phyloP scores from a whole-genome alignment of 345 rosid species.

The Salix caprea region DNA sequence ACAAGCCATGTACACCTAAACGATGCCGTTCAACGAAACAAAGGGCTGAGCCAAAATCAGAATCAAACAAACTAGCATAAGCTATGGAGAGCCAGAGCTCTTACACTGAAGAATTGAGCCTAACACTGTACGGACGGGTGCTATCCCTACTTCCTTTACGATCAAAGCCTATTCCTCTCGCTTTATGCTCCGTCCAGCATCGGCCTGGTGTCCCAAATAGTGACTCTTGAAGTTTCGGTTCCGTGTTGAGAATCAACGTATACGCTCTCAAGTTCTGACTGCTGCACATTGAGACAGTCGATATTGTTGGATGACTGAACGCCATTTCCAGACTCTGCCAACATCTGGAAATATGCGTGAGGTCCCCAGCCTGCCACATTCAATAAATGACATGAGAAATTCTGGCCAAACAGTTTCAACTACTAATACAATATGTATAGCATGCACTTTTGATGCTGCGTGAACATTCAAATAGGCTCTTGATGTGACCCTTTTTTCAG shows the following conservation, averaged over 20 bases:
- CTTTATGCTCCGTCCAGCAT: slow-evolving; percentile 27
- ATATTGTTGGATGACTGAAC: slow-evolving; percentile 27
- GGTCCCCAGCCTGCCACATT: slow-evolving; percentile 86
- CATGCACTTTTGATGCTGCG: background rate
- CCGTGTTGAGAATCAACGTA: slow-evolving; percentile 43
- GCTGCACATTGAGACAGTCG: slow-evolving; percentile 29
- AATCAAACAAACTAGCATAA: background rate
- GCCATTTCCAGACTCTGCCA: slow-evolving; percentile 53
- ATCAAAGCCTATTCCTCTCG: background rate
- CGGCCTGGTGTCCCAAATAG: slow-evolving; percentile 37
- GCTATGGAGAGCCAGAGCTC: background rate
- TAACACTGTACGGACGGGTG: background rate
- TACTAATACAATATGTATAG: background rate
- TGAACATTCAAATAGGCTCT: background rate
- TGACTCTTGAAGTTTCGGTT: slow-evolving; percentile 29
- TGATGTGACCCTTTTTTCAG: background rate
- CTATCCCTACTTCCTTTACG: slow-evolving; percentile 2
- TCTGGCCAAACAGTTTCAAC: background rate
- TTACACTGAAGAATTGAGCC: background rate
- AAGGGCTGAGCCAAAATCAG: background rate
- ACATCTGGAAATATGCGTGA: slow-evolving; percentile 85
- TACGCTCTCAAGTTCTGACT: slow-evolving; percentile 48
- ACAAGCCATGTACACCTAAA: background rate
- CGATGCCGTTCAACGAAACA: background rate
- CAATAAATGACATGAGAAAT: background rate